Evolutionary conservation across 2,329 filamentous ascomycete species (phyloP), one percentile per base, ranked within the genome.

Genomic region (Thelonectria rubi): DNA sequence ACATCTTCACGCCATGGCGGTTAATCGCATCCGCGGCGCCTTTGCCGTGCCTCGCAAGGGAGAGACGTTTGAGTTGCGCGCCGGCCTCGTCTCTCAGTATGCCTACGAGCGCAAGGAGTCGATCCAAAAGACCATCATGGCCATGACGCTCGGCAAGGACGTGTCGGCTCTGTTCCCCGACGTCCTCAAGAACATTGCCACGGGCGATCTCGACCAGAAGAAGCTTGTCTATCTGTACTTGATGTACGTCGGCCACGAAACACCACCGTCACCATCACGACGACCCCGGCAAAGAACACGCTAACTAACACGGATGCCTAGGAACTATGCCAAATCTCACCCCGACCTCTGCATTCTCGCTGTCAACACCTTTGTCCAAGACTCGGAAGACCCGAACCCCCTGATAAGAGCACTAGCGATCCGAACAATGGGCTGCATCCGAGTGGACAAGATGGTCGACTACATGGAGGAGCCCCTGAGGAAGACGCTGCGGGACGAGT

Each of bases 101-200:
- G 95, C 95, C 63, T 97, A 96, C 81, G 95, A 99, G 86, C 90
- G 93, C 74, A 99, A 99, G 80, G 95, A 99, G 83, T 92, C 95
- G 21, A 99, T 99, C 72, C 95, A 99, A 77, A 98, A 97, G 85
- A 99, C 95, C 67, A 99, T 99, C 81, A 98, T 98, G 94, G 94
- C 95, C 76, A 99, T 99, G 95, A 99, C 95, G 1, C 79, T 99
- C 71, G 95, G 95, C 78, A 99, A 99, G 80, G 95, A 99, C 80
- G 95, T 99, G 62, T 99, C 95, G 55, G 92, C 94, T 58, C 83
- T 99, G 66, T 99, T 99, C 77, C 95, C 95, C 2, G 95, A 99
- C 76, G 95, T 99, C 34, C 83, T 99, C 67, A 99, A 99, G 86
- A 99, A 99, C 75, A 99, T 99, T 78, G 95, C 95, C 60, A 99